Evolutionary conservation across 768 basidiomycete genomes (phyloP).

Genomic region (Mycena haematopus): DNA sequence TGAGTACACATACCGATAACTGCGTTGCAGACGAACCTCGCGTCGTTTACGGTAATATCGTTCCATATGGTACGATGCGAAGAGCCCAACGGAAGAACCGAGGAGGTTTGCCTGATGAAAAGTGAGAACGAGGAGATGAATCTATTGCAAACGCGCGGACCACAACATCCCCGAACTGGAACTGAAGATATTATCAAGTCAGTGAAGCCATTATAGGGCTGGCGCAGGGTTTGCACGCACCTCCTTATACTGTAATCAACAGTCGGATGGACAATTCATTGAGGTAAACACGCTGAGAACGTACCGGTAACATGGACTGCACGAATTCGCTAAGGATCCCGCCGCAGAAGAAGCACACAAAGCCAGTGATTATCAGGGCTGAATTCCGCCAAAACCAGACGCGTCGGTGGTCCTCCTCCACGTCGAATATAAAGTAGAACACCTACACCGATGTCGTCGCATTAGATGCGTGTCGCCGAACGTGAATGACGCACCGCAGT

Average conservation of each 20-base stretch:
- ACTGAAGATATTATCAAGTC: conserved; percentile 33
- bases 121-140: conserved; percentile 14
- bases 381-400: conserved; percentile 89
- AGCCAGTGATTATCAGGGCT: conserved; percentile 67
- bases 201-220: conserved; percentile 55
- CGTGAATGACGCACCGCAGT: conserved; percentile 47
- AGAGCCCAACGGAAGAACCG: conserved; percentile 75
- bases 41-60: conserved; percentile 78
- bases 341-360: conserved; percentile 81
- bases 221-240: conserved; percentile 20
- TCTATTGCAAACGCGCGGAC: conserved; percentile 47
- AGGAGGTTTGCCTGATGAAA: conserved; percentile 74
- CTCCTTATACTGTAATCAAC: conserved; percentile 25
- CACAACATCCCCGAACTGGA: conserved; percentile 74
- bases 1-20: neutral
- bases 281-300: conserved; percentile 21
- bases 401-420: conserved; percentile 84
- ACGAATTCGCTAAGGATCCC: conserved; percentile 84
- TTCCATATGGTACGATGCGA: conserved; percentile 71
- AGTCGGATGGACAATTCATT: neutral
- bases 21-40: conserved; percentile 57
- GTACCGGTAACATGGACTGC: conserved; percentile 78
- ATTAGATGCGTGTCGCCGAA: neutral
- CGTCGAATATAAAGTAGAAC: conserved; percentile 88
- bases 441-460: conserved; percentile 46